A percentile compares a stretch with the other conserved stretches of the same genome.
These are phyloP conservation scores for Solanum ossicruentum DNA, from an alignment of 257 asterid species.

Conservation along the genomic window DNA sequence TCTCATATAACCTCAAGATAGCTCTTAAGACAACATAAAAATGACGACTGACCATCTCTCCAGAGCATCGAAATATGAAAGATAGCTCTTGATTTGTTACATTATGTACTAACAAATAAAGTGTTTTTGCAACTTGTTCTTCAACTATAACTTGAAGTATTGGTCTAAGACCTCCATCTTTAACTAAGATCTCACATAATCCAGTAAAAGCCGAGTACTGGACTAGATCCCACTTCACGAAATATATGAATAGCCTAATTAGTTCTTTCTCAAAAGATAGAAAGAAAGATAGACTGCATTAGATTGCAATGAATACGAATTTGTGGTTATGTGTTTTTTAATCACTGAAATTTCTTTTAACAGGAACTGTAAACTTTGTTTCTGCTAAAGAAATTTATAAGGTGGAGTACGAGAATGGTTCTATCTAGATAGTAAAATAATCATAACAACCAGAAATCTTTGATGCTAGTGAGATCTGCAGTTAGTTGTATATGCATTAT, in stretches of 20 bases:
- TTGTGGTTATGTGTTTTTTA: not conserved
- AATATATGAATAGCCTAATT: not conserved
- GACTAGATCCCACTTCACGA: no score
- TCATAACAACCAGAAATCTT: slow-evolving; percentile 6
- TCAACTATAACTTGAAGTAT: no score
- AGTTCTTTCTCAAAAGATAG: not conserved
- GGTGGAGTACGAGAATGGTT: slow-evolving; percentile 4
- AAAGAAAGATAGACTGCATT: not conserved
- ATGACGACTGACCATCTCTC: no score
- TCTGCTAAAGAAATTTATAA: not conserved
- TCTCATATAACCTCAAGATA: no score
- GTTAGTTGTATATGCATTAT: not conserved
- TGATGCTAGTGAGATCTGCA: not conserved
- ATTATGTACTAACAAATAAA: no score
- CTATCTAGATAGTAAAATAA: slow-evolving; percentile 4
- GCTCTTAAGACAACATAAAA: no score
- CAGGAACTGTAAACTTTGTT: not conserved
- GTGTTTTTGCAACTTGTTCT: no score
- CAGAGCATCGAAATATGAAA: no score
- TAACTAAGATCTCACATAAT: no score
- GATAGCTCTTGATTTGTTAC: no score
- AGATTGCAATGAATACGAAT: not conserved
- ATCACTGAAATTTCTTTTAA: not conserved
- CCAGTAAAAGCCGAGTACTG: no score
- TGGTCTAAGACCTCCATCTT: no score